Evolutionary conservation across 202 grass and related monocot genomes (phyloP).

Genomic region (Setaria italica): DNA sequence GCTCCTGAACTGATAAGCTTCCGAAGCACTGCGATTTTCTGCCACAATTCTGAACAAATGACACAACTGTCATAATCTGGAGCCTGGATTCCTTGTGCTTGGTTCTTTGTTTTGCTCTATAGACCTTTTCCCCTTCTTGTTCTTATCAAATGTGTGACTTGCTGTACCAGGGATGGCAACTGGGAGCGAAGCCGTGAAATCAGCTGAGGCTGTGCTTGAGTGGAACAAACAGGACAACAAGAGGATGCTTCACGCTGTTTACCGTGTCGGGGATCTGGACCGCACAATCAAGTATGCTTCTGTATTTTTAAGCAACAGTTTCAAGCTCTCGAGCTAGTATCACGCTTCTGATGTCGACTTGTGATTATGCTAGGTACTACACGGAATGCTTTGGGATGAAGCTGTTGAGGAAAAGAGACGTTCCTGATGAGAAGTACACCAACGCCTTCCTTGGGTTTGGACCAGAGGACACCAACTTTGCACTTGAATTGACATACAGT

Average conservation of each 20-base stretch:
- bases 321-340: neutral
- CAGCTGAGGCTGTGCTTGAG: constrained; percentile 62
- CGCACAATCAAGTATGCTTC: constrained; percentile 73
- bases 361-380: constrained; percentile 68
- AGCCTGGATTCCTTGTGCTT: neutral
- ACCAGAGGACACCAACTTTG: constrained; percentile 88
- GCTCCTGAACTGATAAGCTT: neutral
- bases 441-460: constrained; percentile 97
- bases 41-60: constrained; percentile 6
- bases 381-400: constrained; percentile 95
- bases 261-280: constrained; percentile 95
- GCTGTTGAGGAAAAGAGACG: constrained; percentile 88
- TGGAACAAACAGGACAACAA: constrained; percentile 89
- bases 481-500: constrained; percentile 92
- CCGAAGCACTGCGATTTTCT: neutral
- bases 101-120: neutral
- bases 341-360: constrained; percentile 33
- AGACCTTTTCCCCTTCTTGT: neutral
- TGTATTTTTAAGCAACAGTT: neutral
- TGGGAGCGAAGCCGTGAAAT: constrained; percentile 29
- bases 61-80: neutral
- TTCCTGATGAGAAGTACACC: constrained; percentile 94
- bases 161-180: constrained; percentile 61
- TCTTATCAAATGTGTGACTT: constrained; percentile 3
- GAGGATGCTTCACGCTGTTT: constrained; percentile 86